Evolutionary conservation across 192 early-diverging fungal genomes (phyloP).

Genomic region (Rhizoclosmatium globosum): DNA sequence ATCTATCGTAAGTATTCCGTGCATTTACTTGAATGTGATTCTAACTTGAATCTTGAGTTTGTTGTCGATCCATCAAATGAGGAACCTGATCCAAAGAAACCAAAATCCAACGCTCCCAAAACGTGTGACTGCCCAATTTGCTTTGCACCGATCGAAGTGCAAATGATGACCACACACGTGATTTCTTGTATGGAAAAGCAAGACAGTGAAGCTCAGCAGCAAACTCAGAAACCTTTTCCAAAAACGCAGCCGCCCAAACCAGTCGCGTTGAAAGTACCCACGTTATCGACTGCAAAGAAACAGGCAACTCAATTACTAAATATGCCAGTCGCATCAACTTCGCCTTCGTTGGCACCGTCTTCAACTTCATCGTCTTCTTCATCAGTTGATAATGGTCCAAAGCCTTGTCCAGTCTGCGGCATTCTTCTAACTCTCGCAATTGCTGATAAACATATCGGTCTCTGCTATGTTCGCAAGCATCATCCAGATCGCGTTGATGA

Average conservation of each 20-base stretch:
- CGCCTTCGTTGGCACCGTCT: background rate
- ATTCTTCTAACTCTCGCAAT: background rate
- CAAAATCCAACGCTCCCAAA: background rate
- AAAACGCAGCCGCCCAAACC: too few relatives aligned
- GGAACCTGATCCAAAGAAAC: background rate
- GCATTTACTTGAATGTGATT: background rate
- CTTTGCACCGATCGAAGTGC: background rate
- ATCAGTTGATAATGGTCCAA: background rate
- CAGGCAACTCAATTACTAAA: too few relatives aligned
- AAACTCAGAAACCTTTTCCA: background rate
- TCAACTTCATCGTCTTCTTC: background rate
- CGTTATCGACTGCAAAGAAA: too few relatives aligned
- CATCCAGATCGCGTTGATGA: constrained; percentile 1
- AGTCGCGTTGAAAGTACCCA: too few relatives aligned
- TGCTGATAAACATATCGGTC: constrained; percentile 5
- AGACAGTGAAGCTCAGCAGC: background rate
- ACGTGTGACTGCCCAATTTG: constrained; percentile 19
- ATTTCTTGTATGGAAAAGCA: constrained; percentile 23
- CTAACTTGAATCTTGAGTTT: background rate
- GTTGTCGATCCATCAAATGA: background rate
- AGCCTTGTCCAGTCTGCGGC: constrained; percentile 4
- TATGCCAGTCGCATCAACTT: background rate
- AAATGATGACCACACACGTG: constrained; percentile 13
- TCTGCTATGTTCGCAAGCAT: constrained; percentile 2
- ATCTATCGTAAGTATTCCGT: background rate